phyloP scores from a whole-genome alignment of 2,329 filamentous ascomycete species.

The Xylariaceae sp. region DNA sequence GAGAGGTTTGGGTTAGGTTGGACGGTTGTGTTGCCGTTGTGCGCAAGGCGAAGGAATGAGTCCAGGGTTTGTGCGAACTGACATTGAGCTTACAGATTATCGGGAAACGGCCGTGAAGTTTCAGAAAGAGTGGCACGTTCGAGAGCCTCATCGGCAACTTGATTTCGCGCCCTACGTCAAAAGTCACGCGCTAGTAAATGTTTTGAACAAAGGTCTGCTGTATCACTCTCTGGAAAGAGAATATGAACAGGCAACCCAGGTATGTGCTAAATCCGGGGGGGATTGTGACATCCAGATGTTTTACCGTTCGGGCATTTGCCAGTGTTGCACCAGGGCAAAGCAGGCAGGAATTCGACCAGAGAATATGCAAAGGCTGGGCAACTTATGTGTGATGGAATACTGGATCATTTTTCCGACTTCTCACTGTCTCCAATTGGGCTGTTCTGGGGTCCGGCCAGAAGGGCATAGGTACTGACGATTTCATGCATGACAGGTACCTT shows the following conservation, averaged over 20 bases:
- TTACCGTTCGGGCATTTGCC: too few species aligned
- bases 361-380: too few species aligned
- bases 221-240: slow-evolving; percentile 57
- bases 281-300: slow-evolving; percentile 10
- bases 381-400: slow-evolving; percentile 1
- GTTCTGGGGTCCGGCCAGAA: slow-evolving; percentile 26
- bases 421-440: slow-evolving; percentile 17
- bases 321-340: too few species aligned
- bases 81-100: slow-evolving; percentile 49
- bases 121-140: slow-evolving; percentile 62
- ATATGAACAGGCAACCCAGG: slow-evolving; percentile 42
- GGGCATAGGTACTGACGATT: slow-evolving; percentile 38
- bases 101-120: slow-evolving; percentile 62
- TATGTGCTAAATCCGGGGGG: slow-evolving; percentile 30
- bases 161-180: slow-evolving; percentile 61
- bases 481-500: slow-evolving; percentile 45
- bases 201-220: slow-evolving; percentile 58
- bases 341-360: slow-evolving; percentile 20
- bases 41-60: slow-evolving; percentile 8
- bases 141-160: slow-evolving; percentile 57
- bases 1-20: slow-evolving; percentile 8
- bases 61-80: slow-evolving; percentile 29
- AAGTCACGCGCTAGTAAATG: slow-evolving; percentile 56
- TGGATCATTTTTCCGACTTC: slow-evolving; percentile 18
- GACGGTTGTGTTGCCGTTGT: slow-evolving; percentile 16